Evolutionary conservation across 1,284 basidiomycete species (phyloP).

Genomic region (Rhodotorula sp.): DNA sequence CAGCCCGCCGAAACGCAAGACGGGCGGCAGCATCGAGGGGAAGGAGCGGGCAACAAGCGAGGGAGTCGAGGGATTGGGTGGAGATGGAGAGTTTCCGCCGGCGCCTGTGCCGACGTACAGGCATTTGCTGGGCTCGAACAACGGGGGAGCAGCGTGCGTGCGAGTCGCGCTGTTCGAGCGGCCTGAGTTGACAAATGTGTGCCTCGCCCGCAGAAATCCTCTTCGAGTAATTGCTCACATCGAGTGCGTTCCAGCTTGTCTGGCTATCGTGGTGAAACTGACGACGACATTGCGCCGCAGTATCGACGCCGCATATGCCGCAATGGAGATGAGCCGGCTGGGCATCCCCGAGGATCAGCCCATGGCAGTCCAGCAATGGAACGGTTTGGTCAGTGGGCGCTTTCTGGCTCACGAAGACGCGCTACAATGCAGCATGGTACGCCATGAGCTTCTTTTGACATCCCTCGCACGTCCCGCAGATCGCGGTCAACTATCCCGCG

Average conservation of each 20-base stretch:
- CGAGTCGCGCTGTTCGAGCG: neutral
- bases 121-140: slow-evolving; percentile 22
- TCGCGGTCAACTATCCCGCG: slow-evolving; percentile 95
- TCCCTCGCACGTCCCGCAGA: slow-evolving; percentile 50
- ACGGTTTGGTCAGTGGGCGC: slow-evolving; percentile 52
- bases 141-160: slow-evolving; percentile 24
- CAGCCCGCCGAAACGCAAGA: slow-evolving; percentile 32
- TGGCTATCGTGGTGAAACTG: neutral
- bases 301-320: slow-evolving; percentile 64
- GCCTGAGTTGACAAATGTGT: no score
- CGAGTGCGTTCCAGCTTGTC: slow-evolving; percentile 47
- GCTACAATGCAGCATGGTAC: no score
- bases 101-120: slow-evolving; percentile 20
- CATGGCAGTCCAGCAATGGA: slow-evolving; percentile 94
- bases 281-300: no score
- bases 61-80: neutral
- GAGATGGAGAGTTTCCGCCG: slow-evolving; percentile 8
- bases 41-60: slow-evolving; percentile 23
- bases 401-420: neutral
- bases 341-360: slow-evolving; percentile 36
- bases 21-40: slow-evolving; percentile 32
- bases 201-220: slow-evolving; percentile 45
- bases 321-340: slow-evolving; percentile 20
- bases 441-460: neutral
- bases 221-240: slow-evolving; percentile 72